Conservation (phyloP, 148 eudicot species). For the Simmondsia chinensis region DNA sequence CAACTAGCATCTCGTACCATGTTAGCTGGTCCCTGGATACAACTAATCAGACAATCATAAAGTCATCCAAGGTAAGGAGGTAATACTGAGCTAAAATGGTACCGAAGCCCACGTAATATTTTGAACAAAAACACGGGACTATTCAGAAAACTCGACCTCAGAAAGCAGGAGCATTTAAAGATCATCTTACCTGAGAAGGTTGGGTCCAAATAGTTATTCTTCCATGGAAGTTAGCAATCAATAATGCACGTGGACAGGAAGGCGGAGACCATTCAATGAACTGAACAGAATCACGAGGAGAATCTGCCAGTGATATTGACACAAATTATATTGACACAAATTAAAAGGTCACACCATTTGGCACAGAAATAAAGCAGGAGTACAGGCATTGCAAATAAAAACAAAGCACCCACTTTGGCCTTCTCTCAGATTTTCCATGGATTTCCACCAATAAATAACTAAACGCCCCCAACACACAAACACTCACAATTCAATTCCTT, state of each 20-base stretch:
- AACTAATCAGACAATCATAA: no score
- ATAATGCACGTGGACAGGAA: constrained; percentile 78
- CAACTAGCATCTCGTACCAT: constrained; percentile 82
- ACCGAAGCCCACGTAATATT: no score
- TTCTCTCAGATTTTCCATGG: no score
- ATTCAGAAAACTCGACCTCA: no score
- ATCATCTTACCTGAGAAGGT: constrained; percentile 58
- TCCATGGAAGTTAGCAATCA: constrained; percentile 90
- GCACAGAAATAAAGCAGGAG: background rate
- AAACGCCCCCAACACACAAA: background rate
- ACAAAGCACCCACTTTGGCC: no score
- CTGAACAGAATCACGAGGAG: constrained; percentile 98
- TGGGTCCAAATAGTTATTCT: constrained; percentile 93
- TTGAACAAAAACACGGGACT: no score
- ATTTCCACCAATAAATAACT: no score
- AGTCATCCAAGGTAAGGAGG: background rate
- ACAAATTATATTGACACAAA: background rate
- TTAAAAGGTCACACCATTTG: background rate
- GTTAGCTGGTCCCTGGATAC: constrained; percentile 64
- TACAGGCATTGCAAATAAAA: no score
- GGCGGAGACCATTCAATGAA: constrained; percentile 99
- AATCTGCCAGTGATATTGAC: constrained; percentile 40
- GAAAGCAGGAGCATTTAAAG: no score
- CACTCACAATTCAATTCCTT: background rate
- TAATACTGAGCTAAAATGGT: background rate